Base-by-base conservation (phyloP, 1,139 yeast species). In the Candida sojae region DNA sequence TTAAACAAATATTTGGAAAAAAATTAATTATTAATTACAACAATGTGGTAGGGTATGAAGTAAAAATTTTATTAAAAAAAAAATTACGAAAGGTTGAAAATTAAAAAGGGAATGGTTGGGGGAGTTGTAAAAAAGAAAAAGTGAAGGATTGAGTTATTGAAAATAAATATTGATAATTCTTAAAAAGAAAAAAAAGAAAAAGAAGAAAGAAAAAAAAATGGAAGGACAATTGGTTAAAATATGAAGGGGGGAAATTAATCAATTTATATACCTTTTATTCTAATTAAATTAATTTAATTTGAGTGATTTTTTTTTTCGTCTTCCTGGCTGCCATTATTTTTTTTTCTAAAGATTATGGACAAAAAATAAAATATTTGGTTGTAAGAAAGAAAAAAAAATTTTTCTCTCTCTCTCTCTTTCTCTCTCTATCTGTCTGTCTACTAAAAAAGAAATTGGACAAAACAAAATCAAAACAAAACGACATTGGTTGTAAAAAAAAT, bases 171-270 rank as follows among this genome's bases (percentile, higher is more conserved):
- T 29, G 39, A 45, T 39, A 35, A 35, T 35, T 10, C 11, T 36
- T 23, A 30, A 45, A 29, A 21, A 38, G 40, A 38, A 37, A 43
- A 43, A 41, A 30, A 40, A 39, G 40, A 25, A 43, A 42, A 42
- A 39, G 43, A 43, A 42, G 33, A 45, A 37, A 32, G 46, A 44
- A 43, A 37, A 37, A 47, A 43, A 31, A 40, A 41, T 28, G 30
- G 38, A 46, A 42, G 32, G 29, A 41, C 38, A 41, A 33, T 32
- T 32, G 42, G 28, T 39, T 17, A 5, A 5, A 10, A 10, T 8
- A 5, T 12, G 13, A 33, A 28, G 34, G 39, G 35, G 34, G 32
- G 39, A 25, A 23, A n/a, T 26, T 30, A 17, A 28, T n/a, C 11
- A 10, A 13, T 13, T 6, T 10, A 9, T 5, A 12, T 10, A 28